Base-by-base conservation (phyloP, 441 rosid species). In the Populus hybrid region DNA sequence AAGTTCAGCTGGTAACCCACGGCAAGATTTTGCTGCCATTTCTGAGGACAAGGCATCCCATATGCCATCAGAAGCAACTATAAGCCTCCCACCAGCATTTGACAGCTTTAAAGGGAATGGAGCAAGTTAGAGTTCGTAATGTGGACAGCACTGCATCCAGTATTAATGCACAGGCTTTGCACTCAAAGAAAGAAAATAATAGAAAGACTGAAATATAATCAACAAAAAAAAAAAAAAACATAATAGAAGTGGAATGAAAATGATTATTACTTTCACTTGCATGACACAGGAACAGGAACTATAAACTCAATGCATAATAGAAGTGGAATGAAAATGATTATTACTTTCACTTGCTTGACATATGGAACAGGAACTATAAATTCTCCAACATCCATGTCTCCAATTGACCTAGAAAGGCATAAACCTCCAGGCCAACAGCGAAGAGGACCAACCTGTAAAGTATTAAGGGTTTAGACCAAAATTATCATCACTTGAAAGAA, bases 401-500 rank as follows among this genome's bases (percentile, higher is more conserved):
- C 99, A 28, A 95, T 95, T 72, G 99, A 95, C 83, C 99, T 86
- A 38, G 98, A 93, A 83, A 95, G 97, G 82, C 98, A 95, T 68
- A 93, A 84, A 64, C 99, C 98, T 76, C 98, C 99, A 1, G 97
- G 98, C 96, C 98, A 95, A 78, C 99, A 95, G 23, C 98, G 89
- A 34, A 93, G 87, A 28, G 99, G 98, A 69, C 99, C 98, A 78
- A 92, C 83, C 98, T 95, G 83, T 38, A 73, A 42, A 35, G 28
- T 95, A 84, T 50, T 50, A 38, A 36, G 24, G 28, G 73, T 82
- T 61, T 20, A 21, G 69, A 50, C 57, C 57, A 50, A 50, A 14
- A 46, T 46, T 46, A 50, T 50, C 20, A 50, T 50, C 7, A 50
- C 57, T 50, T 50, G 57, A 50, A 50, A 16, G 57, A 50, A 50